Percentiles rank a stretch among this genome's conserved stretches.
Conservation (phyloP, 192 early-diverging fungal species). For the Coemansia sp. region DNA sequence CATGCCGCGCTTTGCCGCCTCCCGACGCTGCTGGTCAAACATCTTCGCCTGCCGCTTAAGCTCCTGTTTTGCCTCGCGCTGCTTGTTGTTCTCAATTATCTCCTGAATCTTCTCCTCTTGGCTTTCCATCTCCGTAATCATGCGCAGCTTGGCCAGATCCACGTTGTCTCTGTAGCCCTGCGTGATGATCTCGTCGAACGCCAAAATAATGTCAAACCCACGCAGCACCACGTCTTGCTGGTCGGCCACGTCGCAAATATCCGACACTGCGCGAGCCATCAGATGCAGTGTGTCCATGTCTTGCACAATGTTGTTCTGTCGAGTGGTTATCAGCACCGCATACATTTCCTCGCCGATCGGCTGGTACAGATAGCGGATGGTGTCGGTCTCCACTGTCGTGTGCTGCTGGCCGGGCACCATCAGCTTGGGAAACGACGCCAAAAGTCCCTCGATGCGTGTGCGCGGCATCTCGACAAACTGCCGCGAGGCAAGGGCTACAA, state of each 20-base stretch:
- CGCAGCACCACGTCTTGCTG: constrained; percentile 84
- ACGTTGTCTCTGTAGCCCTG: constrained; percentile 92
- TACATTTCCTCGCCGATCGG: constrained; percentile 90
- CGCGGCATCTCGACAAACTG: constrained; percentile 98
- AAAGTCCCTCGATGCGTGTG: constrained; percentile 92
- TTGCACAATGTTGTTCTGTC: constrained; percentile 96
- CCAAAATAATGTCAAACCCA: constrained; percentile 84
- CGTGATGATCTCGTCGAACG: constrained; percentile 96
- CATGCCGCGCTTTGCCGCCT: constrained; percentile 62
- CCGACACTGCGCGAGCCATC: constrained; percentile 88
- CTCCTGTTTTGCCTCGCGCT: constrained; percentile 96
- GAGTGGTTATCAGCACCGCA: constrained; percentile 94
- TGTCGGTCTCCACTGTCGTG: constrained; percentile 95
- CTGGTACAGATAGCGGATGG: constrained; percentile 98
- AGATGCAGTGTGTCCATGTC: constrained; percentile 96
- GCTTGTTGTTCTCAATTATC: constrained; percentile 91
- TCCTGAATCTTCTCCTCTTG: constrained; percentile 97
- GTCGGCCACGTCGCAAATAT: constrained; percentile 82
- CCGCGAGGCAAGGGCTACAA: constrained; percentile 79
- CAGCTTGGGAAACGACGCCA: constrained; percentile 97
- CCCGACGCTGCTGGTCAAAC: constrained; percentile 87
- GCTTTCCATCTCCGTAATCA: constrained; percentile 96
- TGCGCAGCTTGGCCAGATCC: constrained; percentile 85
- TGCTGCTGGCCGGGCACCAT: constrained; percentile 87
- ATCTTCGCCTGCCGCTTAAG: constrained; percentile 87